phyloP scores from a whole-genome alignment of 129 eudicot genomes.

The Cynara cardunculus region DNA sequence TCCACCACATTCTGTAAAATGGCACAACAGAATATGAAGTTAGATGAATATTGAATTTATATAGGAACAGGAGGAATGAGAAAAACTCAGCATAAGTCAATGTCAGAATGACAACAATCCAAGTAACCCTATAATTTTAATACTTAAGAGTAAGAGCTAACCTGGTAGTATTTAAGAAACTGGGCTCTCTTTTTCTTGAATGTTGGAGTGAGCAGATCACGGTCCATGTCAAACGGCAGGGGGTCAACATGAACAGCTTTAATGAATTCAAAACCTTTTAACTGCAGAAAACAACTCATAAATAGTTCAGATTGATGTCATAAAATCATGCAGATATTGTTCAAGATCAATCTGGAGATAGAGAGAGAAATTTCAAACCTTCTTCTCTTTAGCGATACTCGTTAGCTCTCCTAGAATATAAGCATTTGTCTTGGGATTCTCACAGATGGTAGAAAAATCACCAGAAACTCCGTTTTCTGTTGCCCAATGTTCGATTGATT shows the following conservation, averaged over 20 bases:
- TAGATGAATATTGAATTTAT: slow-evolving; percentile 1
- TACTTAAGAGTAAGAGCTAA: slow-evolving; percentile 21
- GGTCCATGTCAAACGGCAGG: slow-evolving; percentile 81
- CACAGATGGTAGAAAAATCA: slow-evolving; percentile 53
- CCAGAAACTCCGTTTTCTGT: slow-evolving; percentile 53
- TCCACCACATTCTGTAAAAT: slow-evolving; percentile 60
- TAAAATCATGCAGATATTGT: background rate
- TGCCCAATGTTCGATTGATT: slow-evolving; percentile 80
- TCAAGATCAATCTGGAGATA: background rate
- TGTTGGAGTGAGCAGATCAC: slow-evolving; percentile 87
- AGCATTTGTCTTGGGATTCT: slow-evolving; percentile 54
- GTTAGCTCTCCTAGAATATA: slow-evolving; percentile 59
- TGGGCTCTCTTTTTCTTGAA: slow-evolving; percentile 77
- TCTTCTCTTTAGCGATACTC: slow-evolving; percentile 67
- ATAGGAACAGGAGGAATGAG: background rate
- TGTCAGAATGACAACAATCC: background rate
- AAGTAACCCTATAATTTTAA: background rate
- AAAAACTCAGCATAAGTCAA: background rate
- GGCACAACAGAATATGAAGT: slow-evolving; percentile 20
- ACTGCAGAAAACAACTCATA: slow-evolving; percentile 33
- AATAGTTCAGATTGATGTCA: background rate
- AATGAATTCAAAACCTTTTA: slow-evolving; percentile 78
- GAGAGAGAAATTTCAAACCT: slow-evolving; percentile 40
- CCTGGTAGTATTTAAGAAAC: slow-evolving; percentile 82
- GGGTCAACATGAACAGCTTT: slow-evolving; percentile 83